phyloP scores from a whole-genome alignment of 805 yeast species.

The Myxozyma neotropica region DNA sequence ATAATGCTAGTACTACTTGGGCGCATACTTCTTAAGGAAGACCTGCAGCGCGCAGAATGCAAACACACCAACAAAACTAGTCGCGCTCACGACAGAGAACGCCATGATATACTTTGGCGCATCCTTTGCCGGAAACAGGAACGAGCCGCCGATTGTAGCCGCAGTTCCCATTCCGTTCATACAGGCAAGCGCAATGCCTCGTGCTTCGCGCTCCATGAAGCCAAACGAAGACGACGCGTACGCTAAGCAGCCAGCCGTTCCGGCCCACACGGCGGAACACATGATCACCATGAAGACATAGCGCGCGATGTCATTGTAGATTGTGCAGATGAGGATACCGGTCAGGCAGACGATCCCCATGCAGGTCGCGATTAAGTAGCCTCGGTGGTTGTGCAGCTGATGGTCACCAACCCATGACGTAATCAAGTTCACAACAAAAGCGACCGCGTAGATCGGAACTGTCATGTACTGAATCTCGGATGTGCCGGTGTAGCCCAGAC shows the following conservation, averaged over 20 bases:
- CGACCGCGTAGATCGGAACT: constrained; percentile 17
- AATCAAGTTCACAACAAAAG: constrained; percentile 11
- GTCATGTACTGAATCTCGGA: constrained; percentile 16
- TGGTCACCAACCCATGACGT: constrained; percentile 19
- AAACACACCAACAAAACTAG: constrained; percentile 18
- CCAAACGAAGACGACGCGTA: constrained; percentile 24
- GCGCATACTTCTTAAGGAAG: constrained; percentile 1
- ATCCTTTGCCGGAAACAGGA: constrained; percentile 19
- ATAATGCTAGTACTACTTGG: no score
- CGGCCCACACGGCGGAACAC: constrained; percentile 21
- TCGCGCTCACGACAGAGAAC: constrained; percentile 19
- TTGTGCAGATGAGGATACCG: constrained; percentile 1
- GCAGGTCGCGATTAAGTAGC: constrained; percentile 11
- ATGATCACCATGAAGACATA: constrained; percentile 20
- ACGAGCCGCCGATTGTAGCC: constrained; percentile 19
- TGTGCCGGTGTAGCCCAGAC: constrained; percentile 12
- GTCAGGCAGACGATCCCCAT: constrained; percentile 1
- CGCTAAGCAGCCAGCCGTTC: constrained; percentile 18
- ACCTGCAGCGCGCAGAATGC: constrained; percentile 14
- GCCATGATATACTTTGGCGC: constrained; percentile 30
- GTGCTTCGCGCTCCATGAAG: constrained; percentile 21
- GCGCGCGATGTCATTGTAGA: constrained; percentile 14
- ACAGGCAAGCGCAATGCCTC: constrained; percentile 22
- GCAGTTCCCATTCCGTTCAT: constrained; percentile 26
- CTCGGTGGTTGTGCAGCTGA: constrained; percentile 15